These are phyloP conservation scores for Trichoderma simmonsii DNA, from an alignment of 2,329 filamentous ascomycete species.

Conservation along the genomic window DNA sequence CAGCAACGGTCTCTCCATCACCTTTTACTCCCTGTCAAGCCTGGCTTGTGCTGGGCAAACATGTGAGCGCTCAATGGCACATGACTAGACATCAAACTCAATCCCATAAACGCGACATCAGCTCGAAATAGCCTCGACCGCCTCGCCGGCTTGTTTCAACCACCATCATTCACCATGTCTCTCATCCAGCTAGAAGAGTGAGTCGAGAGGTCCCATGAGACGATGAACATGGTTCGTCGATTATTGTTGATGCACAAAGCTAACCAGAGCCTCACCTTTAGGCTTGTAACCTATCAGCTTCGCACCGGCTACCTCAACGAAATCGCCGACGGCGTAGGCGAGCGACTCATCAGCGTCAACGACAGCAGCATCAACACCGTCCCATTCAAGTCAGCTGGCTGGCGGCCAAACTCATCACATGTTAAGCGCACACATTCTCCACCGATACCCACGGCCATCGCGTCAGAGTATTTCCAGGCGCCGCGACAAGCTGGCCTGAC, in stretches of 20 bases:
- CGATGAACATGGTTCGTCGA: background rate
- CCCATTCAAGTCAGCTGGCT: conserved; percentile 79
- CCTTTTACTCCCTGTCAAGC: background rate
- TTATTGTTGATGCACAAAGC: background rate
- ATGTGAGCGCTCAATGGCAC: conserved; percentile 17
- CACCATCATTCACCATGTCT: conserved; percentile 31
- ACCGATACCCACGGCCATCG: conserved; percentile 77
- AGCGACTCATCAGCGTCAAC: conserved; percentile 78
- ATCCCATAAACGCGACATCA: background rate
- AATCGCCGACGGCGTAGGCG: conserved; percentile 79
- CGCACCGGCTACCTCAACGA: conserved; percentile 76
- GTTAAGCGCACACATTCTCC: conserved; percentile 83
- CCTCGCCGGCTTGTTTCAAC: background rate
- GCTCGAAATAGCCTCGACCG: background rate
- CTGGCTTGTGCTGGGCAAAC: conserved; percentile 6
- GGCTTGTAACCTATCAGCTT: conserved; percentile 78
- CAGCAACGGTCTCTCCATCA: background rate
- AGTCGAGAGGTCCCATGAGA: conserved; percentile 13
- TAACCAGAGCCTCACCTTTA: conserved; percentile 34
- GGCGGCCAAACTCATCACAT: conserved; percentile 69
- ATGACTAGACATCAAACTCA: conserved; percentile 17
- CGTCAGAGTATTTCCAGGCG: conserved; percentile 79
- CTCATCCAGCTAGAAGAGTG: conserved; percentile 41
- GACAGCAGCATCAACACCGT: conserved; percentile 75
- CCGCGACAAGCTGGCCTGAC: conserved; percentile 61